phyloP scores from a whole-genome alignment of 78 protist genomes.

The Monocercomonoides exilis region DNA sequence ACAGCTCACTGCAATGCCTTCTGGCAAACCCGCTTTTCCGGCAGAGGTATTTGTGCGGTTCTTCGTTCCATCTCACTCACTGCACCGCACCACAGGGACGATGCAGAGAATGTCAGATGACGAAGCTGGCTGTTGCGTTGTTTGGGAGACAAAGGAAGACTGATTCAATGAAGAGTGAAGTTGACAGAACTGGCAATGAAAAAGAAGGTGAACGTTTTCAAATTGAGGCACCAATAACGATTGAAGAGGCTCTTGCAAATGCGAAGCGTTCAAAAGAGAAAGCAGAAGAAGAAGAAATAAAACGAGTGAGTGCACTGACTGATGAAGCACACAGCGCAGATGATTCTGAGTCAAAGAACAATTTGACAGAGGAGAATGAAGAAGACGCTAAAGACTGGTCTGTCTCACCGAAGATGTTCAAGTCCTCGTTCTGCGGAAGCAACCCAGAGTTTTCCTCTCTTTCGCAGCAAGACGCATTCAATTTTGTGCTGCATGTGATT shows the following conservation, averaged over 20 bases:
- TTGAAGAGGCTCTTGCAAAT: conserved; percentile 43
- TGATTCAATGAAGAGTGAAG: no score
- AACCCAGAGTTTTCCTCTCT: conserved; percentile 65
- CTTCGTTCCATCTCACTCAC: background rate
- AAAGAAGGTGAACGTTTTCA: no score
- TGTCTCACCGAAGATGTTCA: conserved; percentile 67
- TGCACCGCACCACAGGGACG: background rate
- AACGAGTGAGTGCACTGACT: no score
- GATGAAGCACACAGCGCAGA: background rate
- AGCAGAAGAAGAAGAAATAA: background rate
- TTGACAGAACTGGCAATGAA: no score
- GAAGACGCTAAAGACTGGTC: no score
- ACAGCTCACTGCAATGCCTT: conserved; percentile 64
- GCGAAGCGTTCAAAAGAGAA: background rate
- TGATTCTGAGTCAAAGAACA: no score
- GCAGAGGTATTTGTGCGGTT: background rate
- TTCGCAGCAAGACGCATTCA: conserved; percentile 79
- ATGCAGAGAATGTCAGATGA: background rate
- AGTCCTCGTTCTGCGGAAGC: conserved; percentile 49
- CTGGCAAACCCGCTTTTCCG: conserved; percentile 41
- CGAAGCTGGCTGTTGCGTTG: background rate
- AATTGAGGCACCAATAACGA: no score
- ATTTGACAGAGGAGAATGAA: no score
- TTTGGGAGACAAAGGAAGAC: background rate
- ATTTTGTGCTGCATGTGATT: conserved; percentile 29